Percentiles rank a stretch among this genome's conserved stretches.
Evolutionary conservation across 768 basidiomycete genomes (phyloP).

Genomic region (Podaxis rugospora): DNA sequence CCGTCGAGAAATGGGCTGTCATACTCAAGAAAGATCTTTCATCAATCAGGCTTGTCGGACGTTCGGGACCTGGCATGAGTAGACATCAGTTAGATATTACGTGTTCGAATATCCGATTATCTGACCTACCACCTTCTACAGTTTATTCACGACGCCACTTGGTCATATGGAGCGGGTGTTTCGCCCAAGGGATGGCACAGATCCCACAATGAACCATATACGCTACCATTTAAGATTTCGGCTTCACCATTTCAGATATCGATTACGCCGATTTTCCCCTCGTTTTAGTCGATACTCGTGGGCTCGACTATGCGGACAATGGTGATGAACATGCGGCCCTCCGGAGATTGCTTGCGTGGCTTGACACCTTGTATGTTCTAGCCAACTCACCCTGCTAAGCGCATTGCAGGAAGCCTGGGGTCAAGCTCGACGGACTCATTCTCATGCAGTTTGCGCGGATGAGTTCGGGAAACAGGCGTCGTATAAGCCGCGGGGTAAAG

Average conservation of each 20-base stretch:
- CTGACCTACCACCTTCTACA: neutral
- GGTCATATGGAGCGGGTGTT: neutral
- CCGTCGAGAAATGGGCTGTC: neutral
- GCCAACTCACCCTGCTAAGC: neutral
- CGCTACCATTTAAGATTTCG: neutral
- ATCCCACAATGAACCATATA: neutral
- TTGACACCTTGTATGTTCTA: neutral
- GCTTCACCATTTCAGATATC: conserved; percentile 1
- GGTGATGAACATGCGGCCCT: neutral
- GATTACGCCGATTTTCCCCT: conserved; percentile 3
- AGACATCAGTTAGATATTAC: too few relatives aligned
- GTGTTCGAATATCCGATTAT: neutral
- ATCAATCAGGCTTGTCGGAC: neutral
- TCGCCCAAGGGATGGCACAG: neutral
- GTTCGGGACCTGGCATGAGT: conserved; percentile 1
- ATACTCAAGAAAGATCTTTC: neutral
- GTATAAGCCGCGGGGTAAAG: neutral
- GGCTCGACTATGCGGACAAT: neutral
- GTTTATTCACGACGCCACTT: conserved; percentile 3
- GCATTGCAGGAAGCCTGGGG: neutral
- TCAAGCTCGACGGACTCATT: neutral
- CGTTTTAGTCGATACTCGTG: conserved; percentile 8
- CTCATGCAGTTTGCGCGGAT: neutral
- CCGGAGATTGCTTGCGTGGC: neutral
- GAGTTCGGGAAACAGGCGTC: neutral